Percentiles rank a stretch among this genome's conserved stretches.
Evolutionary conservation across 2,329 filamentous ascomycete species (phyloP).

Genomic region (Sclerotinia borealis): DNA sequence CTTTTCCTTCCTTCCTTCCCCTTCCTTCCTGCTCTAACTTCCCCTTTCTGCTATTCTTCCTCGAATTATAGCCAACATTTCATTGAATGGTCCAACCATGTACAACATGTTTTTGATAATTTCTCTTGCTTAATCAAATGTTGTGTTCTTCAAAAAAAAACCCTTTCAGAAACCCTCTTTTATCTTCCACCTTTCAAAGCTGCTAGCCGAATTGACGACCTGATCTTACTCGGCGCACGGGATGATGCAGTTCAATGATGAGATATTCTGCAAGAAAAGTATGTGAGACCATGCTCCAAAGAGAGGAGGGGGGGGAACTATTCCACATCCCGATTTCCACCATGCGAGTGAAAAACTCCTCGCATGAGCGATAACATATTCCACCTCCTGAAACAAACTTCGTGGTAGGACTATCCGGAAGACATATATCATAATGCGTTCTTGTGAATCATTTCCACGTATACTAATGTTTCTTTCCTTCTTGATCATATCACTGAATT

Average conservation of each 20-base stretch:
- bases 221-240: conserved; percentile 7
- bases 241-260: conserved; percentile 10
- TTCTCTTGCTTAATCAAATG: conserved; percentile 5
- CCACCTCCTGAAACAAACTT: conserved; percentile 11
- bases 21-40: neutral
- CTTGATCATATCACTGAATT: conserved; percentile 1
- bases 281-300: conserved; percentile 5
- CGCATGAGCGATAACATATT: conserved; percentile 7
- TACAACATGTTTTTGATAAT: neutral
- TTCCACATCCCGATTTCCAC: conserved; percentile 9
- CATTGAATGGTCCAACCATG: neutral
- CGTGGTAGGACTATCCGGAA: neutral
- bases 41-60: neutral
- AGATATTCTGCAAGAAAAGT: neutral
- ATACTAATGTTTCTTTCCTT: conserved; percentile 3
- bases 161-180: too few species aligned
- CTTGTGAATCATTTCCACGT: conserved; percentile 13
- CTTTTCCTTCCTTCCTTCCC: neutral
- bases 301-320: neutral
- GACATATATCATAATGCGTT: conserved; percentile 8
- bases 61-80: neutral
- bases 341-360: conserved; percentile 12
- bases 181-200: conserved; percentile 8
- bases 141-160: neutral
- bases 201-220: conserved; percentile 6